Evolutionary conservation across 140 eudicot genomes (phyloP).

Genomic region (Ambrosia hybrid): DNA sequence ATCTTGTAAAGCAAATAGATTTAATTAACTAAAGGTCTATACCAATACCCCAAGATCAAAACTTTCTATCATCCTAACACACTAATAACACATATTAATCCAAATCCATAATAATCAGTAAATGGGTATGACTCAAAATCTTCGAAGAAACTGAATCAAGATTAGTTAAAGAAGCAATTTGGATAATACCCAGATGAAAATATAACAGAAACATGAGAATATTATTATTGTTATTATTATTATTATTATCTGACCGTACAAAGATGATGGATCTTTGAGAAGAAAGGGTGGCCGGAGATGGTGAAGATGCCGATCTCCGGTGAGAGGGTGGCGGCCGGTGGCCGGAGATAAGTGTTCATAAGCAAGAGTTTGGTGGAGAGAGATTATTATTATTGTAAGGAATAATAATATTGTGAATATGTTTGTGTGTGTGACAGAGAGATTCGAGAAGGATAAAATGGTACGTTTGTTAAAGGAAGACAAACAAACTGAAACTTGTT

Average conservation of each 20-base stretch:
- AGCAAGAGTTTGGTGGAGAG: conserved; percentile 13
- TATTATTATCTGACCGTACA: conserved; percentile 26
- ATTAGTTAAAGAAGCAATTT: too few relatives aligned
- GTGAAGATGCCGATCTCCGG: conserved; percentile 13
- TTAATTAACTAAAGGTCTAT: too few relatives aligned
- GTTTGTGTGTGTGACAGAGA: conserved; percentile 26
- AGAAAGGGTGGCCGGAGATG: conserved; percentile 38
- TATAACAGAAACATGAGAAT: conserved; percentile 12
- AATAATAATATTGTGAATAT: conserved; percentile 11
- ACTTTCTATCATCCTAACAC: too few relatives aligned
- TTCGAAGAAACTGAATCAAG: too few relatives aligned
- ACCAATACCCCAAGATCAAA: too few relatives aligned
- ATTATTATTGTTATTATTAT: background rate
- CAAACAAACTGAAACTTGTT: conserved; percentile 34
- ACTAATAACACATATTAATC: too few relatives aligned
- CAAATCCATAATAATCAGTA: too few relatives aligned
- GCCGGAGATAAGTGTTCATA: conserved; percentile 23
- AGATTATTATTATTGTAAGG: background rate
- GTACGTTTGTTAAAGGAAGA: conserved; percentile 17
- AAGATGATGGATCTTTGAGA: conserved; percentile 28
- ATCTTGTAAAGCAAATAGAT: too few relatives aligned
- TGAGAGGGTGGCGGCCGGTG: background rate
- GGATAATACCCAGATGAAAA: background rate
- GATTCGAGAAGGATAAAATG: conserved; percentile 34
- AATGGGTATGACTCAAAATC: too few relatives aligned